These are phyloP conservation scores for Carex scoparia DNA, from an alignment of 176 grass and related monocot species.

Conservation along the genomic window DNA sequence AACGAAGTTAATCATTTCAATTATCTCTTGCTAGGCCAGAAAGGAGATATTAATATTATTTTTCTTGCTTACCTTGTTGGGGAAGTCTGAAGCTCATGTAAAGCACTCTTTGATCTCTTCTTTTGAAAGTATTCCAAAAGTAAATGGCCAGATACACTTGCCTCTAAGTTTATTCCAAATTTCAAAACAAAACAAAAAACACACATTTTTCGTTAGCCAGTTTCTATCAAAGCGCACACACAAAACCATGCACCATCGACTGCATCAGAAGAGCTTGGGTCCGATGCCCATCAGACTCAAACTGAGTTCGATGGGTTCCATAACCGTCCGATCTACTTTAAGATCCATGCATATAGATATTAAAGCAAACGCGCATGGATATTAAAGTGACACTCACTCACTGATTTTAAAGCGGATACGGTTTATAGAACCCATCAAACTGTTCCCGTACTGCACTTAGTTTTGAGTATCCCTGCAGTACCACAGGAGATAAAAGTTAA, in stretches of 20 bases:
- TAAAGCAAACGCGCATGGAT: too few relatives aligned
- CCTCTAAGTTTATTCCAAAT: background rate
- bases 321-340: too few relatives aligned
- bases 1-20: slow-evolving; percentile 8
- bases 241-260: background rate
- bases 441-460: background rate
- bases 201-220: background rate
- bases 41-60: background rate
- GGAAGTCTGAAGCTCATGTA: slow-evolving; percentile 6
- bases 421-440: too few relatives aligned
- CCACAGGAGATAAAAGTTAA: too few relatives aligned
- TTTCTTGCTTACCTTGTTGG: slow-evolving; percentile 23
- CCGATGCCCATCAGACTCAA: too few relatives aligned
- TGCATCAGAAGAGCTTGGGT: too few relatives aligned
- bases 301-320: too few relatives aligned
- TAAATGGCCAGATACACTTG: background rate
- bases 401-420: too few relatives aligned
- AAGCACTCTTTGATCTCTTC: background rate
- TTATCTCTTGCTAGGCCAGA: background rate
- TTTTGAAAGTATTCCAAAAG: slow-evolving; percentile 15
- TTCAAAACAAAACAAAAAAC: background rate
- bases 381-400: too few relatives aligned
- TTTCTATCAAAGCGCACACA: background rate
- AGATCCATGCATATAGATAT: too few relatives aligned
- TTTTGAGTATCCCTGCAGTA: too few relatives aligned